Base-by-base conservation (phyloP, 257 asterid species). In the Hygrophila difformis region DNA sequence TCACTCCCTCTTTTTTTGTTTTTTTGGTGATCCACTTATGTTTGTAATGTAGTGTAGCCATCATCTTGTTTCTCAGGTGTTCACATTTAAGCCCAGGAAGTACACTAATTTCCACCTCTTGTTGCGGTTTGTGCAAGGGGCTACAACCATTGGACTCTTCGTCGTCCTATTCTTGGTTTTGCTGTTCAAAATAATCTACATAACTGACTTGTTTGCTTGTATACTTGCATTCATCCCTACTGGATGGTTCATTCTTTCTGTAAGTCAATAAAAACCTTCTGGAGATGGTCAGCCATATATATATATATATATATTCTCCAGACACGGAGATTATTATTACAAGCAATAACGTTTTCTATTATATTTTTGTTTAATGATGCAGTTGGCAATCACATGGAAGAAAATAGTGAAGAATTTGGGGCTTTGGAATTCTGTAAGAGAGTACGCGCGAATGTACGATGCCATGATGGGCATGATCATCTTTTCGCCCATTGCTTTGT, bases 381-480 rank as follows among this genome's bases (percentile, higher is more conserved):
- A 89, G 97, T 64, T 91, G 74, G 93, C 96, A 1, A 70, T 91
- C 48, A 58, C 98, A 14, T 91, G 98, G 98, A 86, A 57, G 72
- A 66, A 55, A 49, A 18, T 91, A 2, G 88, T 82, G n/a, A 75
- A 66, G 77, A 73, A 77, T 47, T 63, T 91, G 56, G 98, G 98
- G 41, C 84, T 89, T 9, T 89, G 96, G 98, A 96, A 89, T 56
- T 89, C 93, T 4, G 96, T 89, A 0, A 87, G 78, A 59, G 98
- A 91, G 77, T 91, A 85, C 62, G 89, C 98, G 1, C 65, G 98
- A 48, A 85, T 86, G 85, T 91, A 86, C 13, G 98, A 91, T 82
- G 98, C 98, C 42, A 94, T 93, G 18, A 91, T 91, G 98, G 98
- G 98, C 38, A 76, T 86, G 66, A 5, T 91, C 38, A 82, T 86